Conservation (phyloP, 1,284 basidiomycete genomes). For the Trichosporon coremiiforme region DNA sequence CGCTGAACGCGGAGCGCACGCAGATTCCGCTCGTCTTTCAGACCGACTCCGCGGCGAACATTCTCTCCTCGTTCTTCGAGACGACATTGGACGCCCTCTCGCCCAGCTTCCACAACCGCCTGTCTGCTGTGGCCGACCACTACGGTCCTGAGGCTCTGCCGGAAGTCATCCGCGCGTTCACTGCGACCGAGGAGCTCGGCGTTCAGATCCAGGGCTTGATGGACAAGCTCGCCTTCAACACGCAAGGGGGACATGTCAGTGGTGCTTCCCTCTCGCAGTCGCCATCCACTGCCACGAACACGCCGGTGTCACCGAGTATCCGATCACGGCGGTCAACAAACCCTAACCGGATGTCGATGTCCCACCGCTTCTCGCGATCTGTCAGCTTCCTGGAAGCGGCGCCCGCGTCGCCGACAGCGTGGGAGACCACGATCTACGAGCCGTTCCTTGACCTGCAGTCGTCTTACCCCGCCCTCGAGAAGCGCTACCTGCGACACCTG, state of each 20-base stretch:
- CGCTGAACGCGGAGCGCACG: constrained; percentile 68
- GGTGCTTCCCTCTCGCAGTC: constrained; percentile 28
- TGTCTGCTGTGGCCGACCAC: constrained; percentile 67
- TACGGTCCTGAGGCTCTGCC: constrained; percentile 67
- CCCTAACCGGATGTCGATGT: constrained; percentile 33
- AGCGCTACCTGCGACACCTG: constrained; percentile 65
- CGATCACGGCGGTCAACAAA: constrained; percentile 17
- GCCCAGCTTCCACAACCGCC: constrained; percentile 75
- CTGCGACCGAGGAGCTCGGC: constrained; percentile 78
- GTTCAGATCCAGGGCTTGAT: constrained; percentile 69
- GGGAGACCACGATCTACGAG: constrained; percentile 88
- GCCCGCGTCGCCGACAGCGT: constrained; percentile 50
- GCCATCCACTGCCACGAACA: constrained; percentile 18
- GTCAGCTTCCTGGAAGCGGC: constrained; percentile 30
- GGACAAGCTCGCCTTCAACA: constrained; percentile 62
- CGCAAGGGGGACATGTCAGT: constrained; percentile 39
- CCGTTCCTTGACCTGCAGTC: constrained; percentile 86
- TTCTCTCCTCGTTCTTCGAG: constrained; percentile 76
- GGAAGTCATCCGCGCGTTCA: constrained; percentile 70
- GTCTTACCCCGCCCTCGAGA: constrained; percentile 76
- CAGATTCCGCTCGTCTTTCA: constrained; percentile 77
- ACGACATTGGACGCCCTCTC: constrained; percentile 73
- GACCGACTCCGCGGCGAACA: constrained; percentile 62
- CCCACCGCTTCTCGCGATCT: constrained; percentile 45
- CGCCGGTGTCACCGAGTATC: constrained; percentile 22